These are phyloP conservation scores for Nothophytophthora sp. DNA, from an alignment of 352 stramenopile species.

Conservation along the genomic window DNA sequence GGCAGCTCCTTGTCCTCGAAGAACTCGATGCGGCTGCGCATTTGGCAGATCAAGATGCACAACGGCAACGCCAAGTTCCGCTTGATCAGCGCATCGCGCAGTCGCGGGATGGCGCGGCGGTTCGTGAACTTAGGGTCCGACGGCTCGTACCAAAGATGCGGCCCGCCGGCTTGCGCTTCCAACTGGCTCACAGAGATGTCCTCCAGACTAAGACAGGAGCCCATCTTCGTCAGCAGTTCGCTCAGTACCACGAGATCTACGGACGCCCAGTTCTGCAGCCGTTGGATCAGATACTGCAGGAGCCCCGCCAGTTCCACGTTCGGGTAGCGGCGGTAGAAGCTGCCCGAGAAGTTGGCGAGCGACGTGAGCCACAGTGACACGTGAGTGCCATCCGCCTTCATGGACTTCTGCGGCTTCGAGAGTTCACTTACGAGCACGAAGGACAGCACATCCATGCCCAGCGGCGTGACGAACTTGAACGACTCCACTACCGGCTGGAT, in stretches of 20 bases:
- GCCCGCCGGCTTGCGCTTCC: conserved; percentile 79
- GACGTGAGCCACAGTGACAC: conserved; percentile 94
- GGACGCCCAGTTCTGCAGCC: conserved; percentile 84
- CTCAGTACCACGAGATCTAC: conserved; percentile 88
- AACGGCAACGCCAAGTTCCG: conserved; percentile 72
- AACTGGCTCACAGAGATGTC: conserved; percentile 85
- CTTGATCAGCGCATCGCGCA: conserved; percentile 87
- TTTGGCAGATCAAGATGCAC: conserved; percentile 83
- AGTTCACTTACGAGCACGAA: conserved; percentile 93
- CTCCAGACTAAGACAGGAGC: conserved; percentile 83
- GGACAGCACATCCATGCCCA: conserved; percentile 94
- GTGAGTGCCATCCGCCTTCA: conserved; percentile 90
- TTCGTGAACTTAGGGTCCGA: conserved; percentile 85
- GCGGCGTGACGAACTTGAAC: conserved; percentile 93
- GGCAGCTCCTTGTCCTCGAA: conserved; percentile 50
- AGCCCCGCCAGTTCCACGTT: conserved; percentile 92
- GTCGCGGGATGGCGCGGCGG: conserved; percentile 71
- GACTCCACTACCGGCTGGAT: conserved; percentile 96
- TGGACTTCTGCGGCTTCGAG: conserved; percentile 79
- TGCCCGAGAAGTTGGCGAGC: conserved; percentile 93
- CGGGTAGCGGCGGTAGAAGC: conserved; percentile 94
- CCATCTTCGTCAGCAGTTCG: conserved; percentile 89
- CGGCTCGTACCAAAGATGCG: conserved; percentile 79
- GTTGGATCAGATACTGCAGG: conserved; percentile 90
- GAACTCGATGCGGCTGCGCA: conserved; percentile 84